phyloP scores from a whole-genome alignment of 257 asterid species.

The Nicotiana tabacum region DNA sequence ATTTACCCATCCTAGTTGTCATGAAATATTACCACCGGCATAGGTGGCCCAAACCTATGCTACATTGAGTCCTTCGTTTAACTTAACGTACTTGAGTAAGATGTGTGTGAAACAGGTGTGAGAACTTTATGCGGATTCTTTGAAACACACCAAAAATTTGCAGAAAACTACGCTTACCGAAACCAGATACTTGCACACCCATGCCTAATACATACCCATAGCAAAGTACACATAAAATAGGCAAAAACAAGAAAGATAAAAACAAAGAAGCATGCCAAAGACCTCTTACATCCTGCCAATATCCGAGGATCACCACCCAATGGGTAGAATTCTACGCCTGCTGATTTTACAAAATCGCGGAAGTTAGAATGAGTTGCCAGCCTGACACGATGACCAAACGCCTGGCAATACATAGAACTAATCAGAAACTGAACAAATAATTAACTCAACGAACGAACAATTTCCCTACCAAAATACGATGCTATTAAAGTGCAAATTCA shows the following conservation, averaged over 20 bases:
- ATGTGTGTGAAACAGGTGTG: neutral
- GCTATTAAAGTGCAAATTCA: neutral
- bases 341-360: constrained; percentile 76
- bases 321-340: constrained; percentile 84
- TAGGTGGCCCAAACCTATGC: neutral
- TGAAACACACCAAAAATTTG: neutral
- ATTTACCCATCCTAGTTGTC: neutral
- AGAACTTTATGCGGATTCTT: no score
- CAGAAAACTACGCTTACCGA: neutral
- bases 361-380: constrained; percentile 92
- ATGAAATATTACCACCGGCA: neutral
- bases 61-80: neutral
- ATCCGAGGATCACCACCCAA: constrained; percentile 98
- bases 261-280: constrained; percentile 30
- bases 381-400: constrained; percentile 86
- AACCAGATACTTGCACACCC: neutral
- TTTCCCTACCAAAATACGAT: neutral
- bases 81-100: neutral
- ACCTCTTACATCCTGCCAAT: constrained; percentile 98
- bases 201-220: neutral
- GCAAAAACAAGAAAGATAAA: neutral
- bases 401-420: constrained; percentile 38
- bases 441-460: neutral
- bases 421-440: constrained; percentile 9
- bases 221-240: neutral